phyloP scores from a whole-genome alignment of 2,329 filamentous ascomycete species.

The Claviceps cyperi region DNA sequence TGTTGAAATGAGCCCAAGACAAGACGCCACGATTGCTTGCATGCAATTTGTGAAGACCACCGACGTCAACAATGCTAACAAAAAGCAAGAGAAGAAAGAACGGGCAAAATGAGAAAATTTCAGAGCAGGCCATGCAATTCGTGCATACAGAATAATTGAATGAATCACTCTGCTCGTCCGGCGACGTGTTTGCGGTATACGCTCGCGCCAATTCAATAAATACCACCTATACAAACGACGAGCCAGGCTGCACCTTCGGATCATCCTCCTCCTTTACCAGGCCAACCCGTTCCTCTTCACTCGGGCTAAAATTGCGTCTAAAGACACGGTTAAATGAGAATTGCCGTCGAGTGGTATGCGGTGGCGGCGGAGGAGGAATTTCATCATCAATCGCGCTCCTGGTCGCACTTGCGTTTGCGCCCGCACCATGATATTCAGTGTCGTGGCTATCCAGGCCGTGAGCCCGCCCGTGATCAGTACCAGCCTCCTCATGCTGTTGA shows the following conservation, averaged over 20 bases:
- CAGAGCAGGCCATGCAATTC: no score
- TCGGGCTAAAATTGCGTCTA: constrained; percentile 32
- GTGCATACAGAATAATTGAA: no score
- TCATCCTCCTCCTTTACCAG: constrained; percentile 51
- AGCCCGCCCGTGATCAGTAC: constrained; percentile 23
- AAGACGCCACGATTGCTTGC: not conserved
- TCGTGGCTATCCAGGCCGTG: constrained; percentile 30
- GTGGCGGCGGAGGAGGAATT: constrained; percentile 35
- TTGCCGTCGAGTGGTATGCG: constrained; percentile 52
- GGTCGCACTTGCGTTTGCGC: constrained; percentile 21
- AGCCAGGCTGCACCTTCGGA: not conserved
- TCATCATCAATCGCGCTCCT: constrained; percentile 22
- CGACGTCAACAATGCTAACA: not conserved
- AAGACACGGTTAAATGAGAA: constrained; percentile 92
- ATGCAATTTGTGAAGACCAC: not conserved
- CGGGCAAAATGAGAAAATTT: not conserved
- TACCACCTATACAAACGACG: constrained; percentile 1
- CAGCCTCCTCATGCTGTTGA: constrained; percentile 28
- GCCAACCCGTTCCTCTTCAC: constrained; percentile 71
- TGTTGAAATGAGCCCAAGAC: not conserved
- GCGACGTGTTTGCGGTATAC: not conserved
- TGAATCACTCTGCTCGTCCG: not conserved
- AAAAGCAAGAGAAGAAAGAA: not conserved
- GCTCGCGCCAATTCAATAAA: not conserved
- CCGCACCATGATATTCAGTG: constrained; percentile 35